Evolutionary conservation across 192 early-diverging fungal species (phyloP).

Genomic region (Rhizophlyctis rosea): DNA sequence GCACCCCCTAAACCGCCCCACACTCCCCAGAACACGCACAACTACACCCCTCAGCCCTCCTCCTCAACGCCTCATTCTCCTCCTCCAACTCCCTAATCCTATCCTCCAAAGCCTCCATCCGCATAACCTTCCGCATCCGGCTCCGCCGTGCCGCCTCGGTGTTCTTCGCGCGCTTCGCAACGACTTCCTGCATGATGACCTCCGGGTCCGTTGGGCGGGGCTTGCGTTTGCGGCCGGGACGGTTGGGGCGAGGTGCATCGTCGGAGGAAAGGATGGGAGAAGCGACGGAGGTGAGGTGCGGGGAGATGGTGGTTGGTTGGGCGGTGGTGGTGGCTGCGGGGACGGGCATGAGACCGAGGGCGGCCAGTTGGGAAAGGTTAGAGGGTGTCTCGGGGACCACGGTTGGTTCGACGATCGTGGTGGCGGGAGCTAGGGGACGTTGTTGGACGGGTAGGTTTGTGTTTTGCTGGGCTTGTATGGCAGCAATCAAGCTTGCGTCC

Average conservation of each 20-base stretch:
- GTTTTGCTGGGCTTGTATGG: background rate
- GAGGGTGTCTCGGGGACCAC: conserved; percentile 1
- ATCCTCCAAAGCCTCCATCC: conserved; percentile 73
- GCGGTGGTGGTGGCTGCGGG: background rate
- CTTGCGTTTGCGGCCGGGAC: conserved; percentile 39
- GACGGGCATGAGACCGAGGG: background rate
- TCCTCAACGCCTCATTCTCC: conserved; percentile 12
- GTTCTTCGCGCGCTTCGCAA: conserved; percentile 50
- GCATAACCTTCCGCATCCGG: conserved; percentile 80
- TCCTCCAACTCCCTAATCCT: conserved; percentile 60
- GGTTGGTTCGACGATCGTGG: background rate
- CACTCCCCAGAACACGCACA: no score
- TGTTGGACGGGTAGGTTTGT: background rate
- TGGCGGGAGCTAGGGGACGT: background rate
- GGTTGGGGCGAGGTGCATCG: no score
- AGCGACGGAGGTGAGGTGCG: no score
- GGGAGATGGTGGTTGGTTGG: conserved; percentile 6
- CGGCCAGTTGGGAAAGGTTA: background rate
- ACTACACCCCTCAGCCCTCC: conserved; percentile 10
- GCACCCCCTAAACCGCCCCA: no score
- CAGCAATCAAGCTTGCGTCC: background rate
- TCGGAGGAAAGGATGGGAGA: no score
- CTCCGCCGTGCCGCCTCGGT: conserved; percentile 93
- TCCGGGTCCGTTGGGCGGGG: conserved; percentile 36
- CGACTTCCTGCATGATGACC: conserved; percentile 24